Evolutionary conservation across 805 yeast genomes (phyloP).

Genomic region (Gaillardinia entomophila): DNA sequence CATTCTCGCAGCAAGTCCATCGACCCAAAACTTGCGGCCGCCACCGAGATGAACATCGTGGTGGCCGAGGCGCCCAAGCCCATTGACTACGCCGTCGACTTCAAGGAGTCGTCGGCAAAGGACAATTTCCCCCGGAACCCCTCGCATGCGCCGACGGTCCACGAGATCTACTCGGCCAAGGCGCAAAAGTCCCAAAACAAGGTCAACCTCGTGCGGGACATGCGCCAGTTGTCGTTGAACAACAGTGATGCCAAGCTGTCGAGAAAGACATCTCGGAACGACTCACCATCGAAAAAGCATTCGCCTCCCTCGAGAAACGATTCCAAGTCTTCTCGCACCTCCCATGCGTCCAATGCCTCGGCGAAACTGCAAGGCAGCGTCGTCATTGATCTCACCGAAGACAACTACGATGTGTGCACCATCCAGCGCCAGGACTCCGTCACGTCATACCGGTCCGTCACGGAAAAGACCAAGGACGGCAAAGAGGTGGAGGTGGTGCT

Average conservation of each 20-base stretch:
- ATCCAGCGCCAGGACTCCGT: conserved; percentile 30
- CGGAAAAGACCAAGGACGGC: conserved; percentile 32
- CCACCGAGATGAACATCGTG: conserved; percentile 9
- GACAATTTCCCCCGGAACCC: conserved; percentile 6
- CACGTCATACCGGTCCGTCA: conserved; percentile 33
- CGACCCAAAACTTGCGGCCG: conserved; percentile 2
- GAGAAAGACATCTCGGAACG: no score
- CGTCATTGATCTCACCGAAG: conserved; percentile 37
- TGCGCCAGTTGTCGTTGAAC: background rate
- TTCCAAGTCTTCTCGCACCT: no score
- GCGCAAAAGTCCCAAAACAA: background rate
- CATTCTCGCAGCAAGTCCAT: conserved; percentile 8
- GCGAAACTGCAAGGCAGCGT: conserved; percentile 23
- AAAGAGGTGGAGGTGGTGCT: conserved; percentile 37
- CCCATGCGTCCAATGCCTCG: no score
- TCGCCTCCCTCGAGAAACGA: background rate
- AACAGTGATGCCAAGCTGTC: no score
- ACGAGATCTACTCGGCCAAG: conserved; percentile 6
- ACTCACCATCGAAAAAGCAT: no score
- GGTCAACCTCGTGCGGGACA: conserved; percentile 3
- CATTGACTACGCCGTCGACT: conserved; percentile 35
- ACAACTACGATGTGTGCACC: conserved; percentile 31
- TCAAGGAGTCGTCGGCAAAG: conserved; percentile 21
- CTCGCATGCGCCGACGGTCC: conserved; percentile 4
- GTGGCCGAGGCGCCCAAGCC: conserved; percentile 35